These are phyloP conservation scores for Hsuehochloa calcarea DNA, from an alignment of 176 grass and related monocot species.

Conservation along the genomic window DNA sequence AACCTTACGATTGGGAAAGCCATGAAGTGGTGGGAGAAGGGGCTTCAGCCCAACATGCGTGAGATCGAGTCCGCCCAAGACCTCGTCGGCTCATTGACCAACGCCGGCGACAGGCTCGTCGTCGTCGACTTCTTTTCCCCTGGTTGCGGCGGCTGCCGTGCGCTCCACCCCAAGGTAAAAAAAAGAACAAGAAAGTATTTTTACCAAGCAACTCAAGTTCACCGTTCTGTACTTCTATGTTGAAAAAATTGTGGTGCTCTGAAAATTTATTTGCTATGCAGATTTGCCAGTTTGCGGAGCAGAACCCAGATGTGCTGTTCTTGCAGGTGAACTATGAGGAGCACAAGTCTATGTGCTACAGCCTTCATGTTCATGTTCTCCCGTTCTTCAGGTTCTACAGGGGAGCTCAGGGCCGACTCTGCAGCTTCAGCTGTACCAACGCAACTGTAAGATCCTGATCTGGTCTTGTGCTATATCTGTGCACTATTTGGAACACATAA, in stretches of 20 bases:
- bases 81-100: constrained; percentile 58
- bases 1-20: constrained; percentile 59
- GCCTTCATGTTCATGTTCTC: constrained; percentile 84
- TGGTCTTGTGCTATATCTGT: background rate
- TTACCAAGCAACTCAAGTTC: background rate
- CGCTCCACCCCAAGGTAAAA: constrained; percentile 88
- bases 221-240: no score
- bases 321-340: constrained; percentile 92
- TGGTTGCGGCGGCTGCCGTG: constrained; percentile 80
- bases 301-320: constrained; percentile 73
- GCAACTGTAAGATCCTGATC: constrained; percentile 65
- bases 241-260: background rate
- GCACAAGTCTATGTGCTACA: constrained; percentile 96
- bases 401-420: constrained; percentile 75
- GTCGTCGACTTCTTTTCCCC: constrained; percentile 94
- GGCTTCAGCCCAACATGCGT: constrained; percentile 74
- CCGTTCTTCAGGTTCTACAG: constrained; percentile 97
- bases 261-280: constrained; percentile 17
- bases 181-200: background rate
- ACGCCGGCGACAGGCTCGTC: constrained; percentile 74
- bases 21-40: constrained; percentile 88
- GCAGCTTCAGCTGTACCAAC: constrained; percentile 97
- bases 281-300: constrained; percentile 85
- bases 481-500: background rate
- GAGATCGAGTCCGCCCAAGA: constrained; percentile 85